phyloP scores from a whole-genome alignment of 192 early-diverging fungal species.

The Linnemannia hyalina region DNA sequence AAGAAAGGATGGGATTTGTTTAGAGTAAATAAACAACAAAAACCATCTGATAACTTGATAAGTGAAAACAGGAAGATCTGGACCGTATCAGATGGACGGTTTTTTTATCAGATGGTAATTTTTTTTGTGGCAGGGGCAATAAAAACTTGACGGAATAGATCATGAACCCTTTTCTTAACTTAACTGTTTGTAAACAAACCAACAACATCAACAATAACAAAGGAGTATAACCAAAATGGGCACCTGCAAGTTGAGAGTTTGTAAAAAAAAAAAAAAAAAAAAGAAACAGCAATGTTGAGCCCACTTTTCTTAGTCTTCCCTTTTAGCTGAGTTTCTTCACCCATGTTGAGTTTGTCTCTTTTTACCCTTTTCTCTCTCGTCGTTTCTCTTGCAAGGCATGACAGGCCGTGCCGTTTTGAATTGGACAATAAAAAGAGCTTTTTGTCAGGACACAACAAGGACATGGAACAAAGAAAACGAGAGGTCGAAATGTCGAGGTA shows the following conservation, averaged over 20 bases:
- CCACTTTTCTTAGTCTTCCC: background rate
- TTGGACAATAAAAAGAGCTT: background rate
- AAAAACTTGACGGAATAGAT: background rate
- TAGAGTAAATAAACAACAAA: background rate
- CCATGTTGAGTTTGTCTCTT: background rate
- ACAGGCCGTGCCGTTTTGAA: too few species aligned
- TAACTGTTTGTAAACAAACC: background rate
- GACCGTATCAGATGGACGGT: background rate
- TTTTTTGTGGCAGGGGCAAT: background rate
- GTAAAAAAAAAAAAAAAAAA: background rate
- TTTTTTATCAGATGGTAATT: background rate
- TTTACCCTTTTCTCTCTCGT: background rate
- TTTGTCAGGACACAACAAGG: background rate
- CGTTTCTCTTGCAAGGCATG: background rate
- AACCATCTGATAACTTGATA: conserved; percentile 2
- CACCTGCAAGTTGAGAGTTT: background rate
- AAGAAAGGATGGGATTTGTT: background rate
- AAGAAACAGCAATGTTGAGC: background rate
- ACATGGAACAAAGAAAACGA: conserved; percentile 5
- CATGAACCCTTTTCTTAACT: background rate
- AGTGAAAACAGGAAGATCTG: background rate
- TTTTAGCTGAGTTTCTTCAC: background rate
- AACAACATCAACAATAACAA: too few species aligned
- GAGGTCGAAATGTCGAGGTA: background rate
- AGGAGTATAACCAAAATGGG: background rate